Base-by-base conservation (phyloP, 495 filamentous ascomycete genomes). In the Annulohypoxylon bovei region DNA sequence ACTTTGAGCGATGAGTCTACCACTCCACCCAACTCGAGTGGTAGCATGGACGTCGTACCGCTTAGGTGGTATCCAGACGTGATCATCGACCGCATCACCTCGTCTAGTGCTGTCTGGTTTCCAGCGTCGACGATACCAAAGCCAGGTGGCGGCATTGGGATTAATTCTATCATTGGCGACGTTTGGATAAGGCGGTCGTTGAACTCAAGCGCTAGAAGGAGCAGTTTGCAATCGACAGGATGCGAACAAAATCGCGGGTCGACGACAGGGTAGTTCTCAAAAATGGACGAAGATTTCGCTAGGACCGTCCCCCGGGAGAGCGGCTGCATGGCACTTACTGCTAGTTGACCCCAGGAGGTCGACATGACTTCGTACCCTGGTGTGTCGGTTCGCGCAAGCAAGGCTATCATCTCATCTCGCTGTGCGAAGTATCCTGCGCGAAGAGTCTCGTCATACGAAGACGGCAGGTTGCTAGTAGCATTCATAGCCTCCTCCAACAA, bases 1-100 rank as follows among this genome's bases (percentile, higher is more conserved):
- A 90, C 86, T 67, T 81, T 82, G 4, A 89, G 75, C 18, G 81
- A 81, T 2, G 72, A 65, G 70, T 85, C 85, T 3, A 87, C 87
- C 28, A 88, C 85, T 1, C 84, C 79, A 0, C 80, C 81, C 0
- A 67, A 50, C 3, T 63, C 46, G 39, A 74, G 61, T 11, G 79
- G 75, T 66, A 81, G 70, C 78, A 82, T 82, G 6, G 80, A 77
- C 6, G 75, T 77, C 0, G 80, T 81, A 0, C 80, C 80, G 6
- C 61, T 62, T 3, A 71, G 72, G 35, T 82, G 79, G 60, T 75
- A 81, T 39, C 71, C 72, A 4, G 72, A 55, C 6, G 35, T 71
- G 33, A 80, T 78, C 35, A 72, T 77, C 6, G 61, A 46, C 8
- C 69, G 58, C 35, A 67, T 69, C 16, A 40, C 54, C 28, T 72